These are phyloP conservation scores for Misopates orontium DNA, from an alignment of 257 asterid species.

Conservation along the genomic window DNA sequence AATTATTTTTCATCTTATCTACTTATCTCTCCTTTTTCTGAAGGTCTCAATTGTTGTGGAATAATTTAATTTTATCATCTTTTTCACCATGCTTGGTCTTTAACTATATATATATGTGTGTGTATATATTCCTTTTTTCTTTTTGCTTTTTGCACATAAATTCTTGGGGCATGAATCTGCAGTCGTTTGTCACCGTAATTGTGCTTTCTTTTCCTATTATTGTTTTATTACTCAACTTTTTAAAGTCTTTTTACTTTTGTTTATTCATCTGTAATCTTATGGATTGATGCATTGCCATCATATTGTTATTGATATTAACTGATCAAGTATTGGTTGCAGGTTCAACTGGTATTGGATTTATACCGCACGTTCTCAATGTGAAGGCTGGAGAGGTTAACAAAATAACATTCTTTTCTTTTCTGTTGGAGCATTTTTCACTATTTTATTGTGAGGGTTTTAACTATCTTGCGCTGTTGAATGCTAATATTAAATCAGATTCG, in stretches of 20 bases:
- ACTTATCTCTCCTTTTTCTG: background rate
- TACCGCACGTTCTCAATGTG: conserved; percentile 36
- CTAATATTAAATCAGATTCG: conserved; percentile 6
- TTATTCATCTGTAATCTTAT: background rate
- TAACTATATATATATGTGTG: too few relatives aligned
- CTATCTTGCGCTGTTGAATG: conserved; percentile 18
- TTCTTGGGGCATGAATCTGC: background rate
- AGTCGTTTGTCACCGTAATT: background rate
- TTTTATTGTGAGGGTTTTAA: background rate
- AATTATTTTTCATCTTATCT: background rate
- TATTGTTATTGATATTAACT: background rate
- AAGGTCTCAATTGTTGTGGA: background rate
- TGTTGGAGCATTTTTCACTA: background rate
- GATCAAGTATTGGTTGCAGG: conserved; percentile 28
- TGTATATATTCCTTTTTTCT: background rate
- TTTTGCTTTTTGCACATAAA: background rate
- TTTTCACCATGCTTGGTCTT: background rate
- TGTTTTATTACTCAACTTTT: background rate
- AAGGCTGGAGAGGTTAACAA: conserved; percentile 41
- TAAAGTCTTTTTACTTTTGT: background rate
- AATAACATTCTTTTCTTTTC: background rate
- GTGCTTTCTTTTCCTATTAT: background rate
- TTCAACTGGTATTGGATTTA: conserved; percentile 39
- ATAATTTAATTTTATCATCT: background rate
- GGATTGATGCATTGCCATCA: background rate